Base-by-base conservation (phyloP, 495 filamentous ascomycete species). In the Hypoxylon trugodes region DNA sequence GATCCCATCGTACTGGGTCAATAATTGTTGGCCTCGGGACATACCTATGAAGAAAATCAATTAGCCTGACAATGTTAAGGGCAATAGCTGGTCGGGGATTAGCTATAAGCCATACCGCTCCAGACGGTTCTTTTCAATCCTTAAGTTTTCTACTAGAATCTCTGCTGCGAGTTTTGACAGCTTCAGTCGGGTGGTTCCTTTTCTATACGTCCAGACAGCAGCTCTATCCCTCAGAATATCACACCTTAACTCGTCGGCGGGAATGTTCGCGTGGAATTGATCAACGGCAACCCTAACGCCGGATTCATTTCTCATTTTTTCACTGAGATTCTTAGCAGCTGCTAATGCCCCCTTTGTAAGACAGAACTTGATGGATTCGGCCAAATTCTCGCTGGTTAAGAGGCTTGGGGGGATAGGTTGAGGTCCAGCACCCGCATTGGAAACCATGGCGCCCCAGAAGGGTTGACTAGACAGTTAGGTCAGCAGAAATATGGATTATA, bases 1-100 rank as follows among this genome's bases (percentile, higher is more conserved):
- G 65, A 12, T 68, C 65, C 26, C 40, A 63, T 6, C 53, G 48
- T n/a, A 19, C 19, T 4, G 59, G 49, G 7, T 68, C 59, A 33
- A 68, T 68, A 12, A 54, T n/a, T 19, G 55, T 63, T 18, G 28
- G 65, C 26, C 41, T 54, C 6, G 59, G 24, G 21, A 52, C 53
- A 30, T 66, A 43, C 35, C 62, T 66, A 36, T 69, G 47, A 4
- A 10, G 24, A 12, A 18, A 22, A 9, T 18, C 4, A 9, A 21
- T 42, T 12, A 42, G 38, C 18, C 15, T 42, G 9, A 2, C 6
- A 4, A 22, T 9, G 6, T 10, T 7, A 8, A 7, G 18, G 24
- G 24, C 2, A 21, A 7, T 7, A n/a, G n/a, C n/a, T n/a, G n/a
- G 1, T 42, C 8, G n/a, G 28, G 4, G 21, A 42, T 10, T 12